phyloP scores from a whole-genome alignment of 129 eudicot genomes.

The Smallanthus sonchifolius region DNA sequence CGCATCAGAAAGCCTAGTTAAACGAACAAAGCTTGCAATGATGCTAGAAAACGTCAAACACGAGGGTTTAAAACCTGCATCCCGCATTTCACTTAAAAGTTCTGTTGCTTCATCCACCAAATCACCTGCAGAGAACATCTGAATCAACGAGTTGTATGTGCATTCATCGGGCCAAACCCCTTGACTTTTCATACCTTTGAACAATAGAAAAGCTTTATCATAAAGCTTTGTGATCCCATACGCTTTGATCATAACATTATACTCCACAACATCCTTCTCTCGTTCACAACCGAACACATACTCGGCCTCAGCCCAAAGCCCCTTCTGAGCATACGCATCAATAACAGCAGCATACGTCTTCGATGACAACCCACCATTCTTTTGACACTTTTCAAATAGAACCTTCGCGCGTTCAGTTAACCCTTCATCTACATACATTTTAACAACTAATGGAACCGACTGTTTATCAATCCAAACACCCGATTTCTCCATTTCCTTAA shows the following conservation, averaged over 20 bases:
- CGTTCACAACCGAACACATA: constrained; percentile 46
- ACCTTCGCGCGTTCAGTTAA: constrained; percentile 41
- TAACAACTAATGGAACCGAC: constrained; percentile 53
- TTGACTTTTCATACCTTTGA: constrained; percentile 68
- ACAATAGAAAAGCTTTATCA: constrained; percentile 67
- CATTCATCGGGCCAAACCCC: constrained; percentile 90
- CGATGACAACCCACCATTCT: constrained; percentile 43
- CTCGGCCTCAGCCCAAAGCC: constrained; percentile 93
- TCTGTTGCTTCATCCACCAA: constrained; percentile 56
- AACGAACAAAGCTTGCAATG: constrained; percentile 56
- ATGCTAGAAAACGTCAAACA: constrained; percentile 60
- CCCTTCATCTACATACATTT: constrained; percentile 64
- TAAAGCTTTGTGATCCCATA: constrained; percentile 68
- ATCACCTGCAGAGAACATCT: constrained; percentile 70
- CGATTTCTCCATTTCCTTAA: constrained; percentile 56
- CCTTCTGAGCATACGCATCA: constrained; percentile 72
- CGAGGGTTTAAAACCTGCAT: constrained; percentile 51
- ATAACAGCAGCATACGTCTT: constrained; percentile 57
- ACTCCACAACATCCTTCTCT: constrained; percentile 62
- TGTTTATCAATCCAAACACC: constrained; percentile 46
- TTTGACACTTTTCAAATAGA: constrained; percentile 44
- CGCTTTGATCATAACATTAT: constrained; percentile 89
- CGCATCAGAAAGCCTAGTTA: constrained; percentile 48
- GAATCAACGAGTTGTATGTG: constrained; percentile 79
- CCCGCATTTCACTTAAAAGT: constrained; percentile 61